These are phyloP conservation scores for Terfezia claveryi DNA, from an alignment of 495 filamentous ascomycete genomes.

Conservation along the genomic window DNA sequence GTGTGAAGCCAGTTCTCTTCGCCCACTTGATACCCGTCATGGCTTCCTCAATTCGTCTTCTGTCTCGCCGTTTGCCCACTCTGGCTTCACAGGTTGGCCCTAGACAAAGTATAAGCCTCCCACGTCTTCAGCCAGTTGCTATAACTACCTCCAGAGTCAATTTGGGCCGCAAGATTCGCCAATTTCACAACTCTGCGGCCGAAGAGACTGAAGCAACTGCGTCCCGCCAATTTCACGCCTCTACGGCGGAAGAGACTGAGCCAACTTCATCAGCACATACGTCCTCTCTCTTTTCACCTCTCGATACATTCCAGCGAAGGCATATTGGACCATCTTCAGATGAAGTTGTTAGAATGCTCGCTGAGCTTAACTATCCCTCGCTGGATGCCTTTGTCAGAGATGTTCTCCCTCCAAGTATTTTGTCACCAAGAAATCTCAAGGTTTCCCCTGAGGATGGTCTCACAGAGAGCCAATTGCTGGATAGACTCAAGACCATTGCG, in stretches of 20 bases:
- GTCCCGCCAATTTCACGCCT: background rate
- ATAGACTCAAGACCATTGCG: slow-evolving; percentile 40
- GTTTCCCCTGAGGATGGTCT: slow-evolving; percentile 30
- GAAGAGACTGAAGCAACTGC: background rate
- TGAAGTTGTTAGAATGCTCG: slow-evolving; percentile 59
- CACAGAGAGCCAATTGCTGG: slow-evolving; percentile 47
- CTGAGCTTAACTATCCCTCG: slow-evolving; percentile 43
- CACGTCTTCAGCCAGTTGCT: background rate
- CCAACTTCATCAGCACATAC: background rate
- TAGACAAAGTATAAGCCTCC: background rate
- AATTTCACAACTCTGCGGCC: background rate
- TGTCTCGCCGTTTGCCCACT: background rate
- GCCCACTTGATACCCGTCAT: background rate
- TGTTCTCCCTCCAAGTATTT: slow-evolving; percentile 64
- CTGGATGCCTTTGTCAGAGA: slow-evolving; percentile 78
- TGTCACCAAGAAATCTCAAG: slow-evolving; percentile 34
- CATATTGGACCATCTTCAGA: slow-evolving; percentile 77
- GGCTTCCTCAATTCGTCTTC: background rate
- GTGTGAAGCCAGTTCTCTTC: no score
- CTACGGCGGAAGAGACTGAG: background rate
- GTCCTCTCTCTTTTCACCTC: background rate
- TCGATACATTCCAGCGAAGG: slow-evolving; percentile 49
- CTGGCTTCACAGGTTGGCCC: background rate
- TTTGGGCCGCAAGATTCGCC: background rate
- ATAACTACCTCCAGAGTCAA: background rate